Evolutionary conservation across 495 filamentous ascomycete genomes (phyloP).

Genomic region (Neurospora sp.): DNA sequence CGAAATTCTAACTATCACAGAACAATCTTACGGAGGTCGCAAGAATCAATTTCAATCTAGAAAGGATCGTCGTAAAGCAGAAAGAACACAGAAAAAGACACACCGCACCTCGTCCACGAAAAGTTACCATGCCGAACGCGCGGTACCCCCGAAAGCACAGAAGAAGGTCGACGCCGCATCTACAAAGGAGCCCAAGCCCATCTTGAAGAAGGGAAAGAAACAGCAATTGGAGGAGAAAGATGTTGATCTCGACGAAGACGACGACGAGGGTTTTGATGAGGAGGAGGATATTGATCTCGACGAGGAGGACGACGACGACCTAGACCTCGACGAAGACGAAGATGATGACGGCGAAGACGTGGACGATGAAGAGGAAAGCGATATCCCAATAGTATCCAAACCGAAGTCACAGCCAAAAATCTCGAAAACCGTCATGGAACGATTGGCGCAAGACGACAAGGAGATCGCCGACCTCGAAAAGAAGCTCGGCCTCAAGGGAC

Average conservation of each 20-base stretch:
- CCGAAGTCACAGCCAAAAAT: constrained; percentile 25
- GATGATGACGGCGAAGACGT: constrained; percentile 18
- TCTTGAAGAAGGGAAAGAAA: constrained; percentile 8
- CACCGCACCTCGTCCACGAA: constrained; percentile 7
- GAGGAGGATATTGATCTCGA: constrained; percentile 13
- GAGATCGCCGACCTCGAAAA: constrained; percentile 85
- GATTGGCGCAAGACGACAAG: constrained; percentile 64
- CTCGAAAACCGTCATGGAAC: constrained; percentile 51
- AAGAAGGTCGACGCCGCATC: neutral
- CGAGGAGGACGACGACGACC: constrained; percentile 13
- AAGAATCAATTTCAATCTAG: constrained; percentile 17
- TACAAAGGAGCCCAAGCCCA: constrained; percentile 6
- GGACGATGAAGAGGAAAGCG: constrained; percentile 17
- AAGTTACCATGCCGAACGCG: constrained; percentile 8
- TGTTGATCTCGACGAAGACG: constrained; percentile 9
- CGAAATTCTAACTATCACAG: neutral
- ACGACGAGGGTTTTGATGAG: constrained; percentile 15
- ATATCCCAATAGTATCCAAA: constrained; percentile 19
- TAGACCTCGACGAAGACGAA: constrained; percentile 20
- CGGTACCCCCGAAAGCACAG: neutral
- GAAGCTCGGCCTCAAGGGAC: constrained; percentile 65
- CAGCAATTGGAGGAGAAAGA: constrained; percentile 7
- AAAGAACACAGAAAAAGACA: constrained; percentile 31
- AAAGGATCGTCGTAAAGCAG: constrained; percentile 42
- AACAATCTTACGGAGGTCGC: neutral